Evolutionary conservation across 495 filamentous ascomycete genomes (phyloP).

Genomic region (Aspergillus egyptiacus): DNA sequence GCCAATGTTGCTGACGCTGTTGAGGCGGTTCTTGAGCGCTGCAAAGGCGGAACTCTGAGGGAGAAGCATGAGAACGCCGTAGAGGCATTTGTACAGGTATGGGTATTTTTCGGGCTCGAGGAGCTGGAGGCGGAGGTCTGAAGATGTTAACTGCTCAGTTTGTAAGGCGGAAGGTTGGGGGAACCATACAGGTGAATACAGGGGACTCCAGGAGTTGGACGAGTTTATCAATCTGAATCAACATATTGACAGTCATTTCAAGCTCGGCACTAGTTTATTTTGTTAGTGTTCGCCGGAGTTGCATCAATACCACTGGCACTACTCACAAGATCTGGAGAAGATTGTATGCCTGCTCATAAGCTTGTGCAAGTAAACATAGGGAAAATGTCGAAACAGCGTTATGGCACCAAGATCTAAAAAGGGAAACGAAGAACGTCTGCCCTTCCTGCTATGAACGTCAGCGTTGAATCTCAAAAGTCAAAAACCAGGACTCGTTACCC

Average conservation of each 20-base stretch:
- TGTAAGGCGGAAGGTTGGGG: background rate
- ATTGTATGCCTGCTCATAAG: conserved; percentile 97
- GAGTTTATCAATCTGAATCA: conserved; percentile 98
- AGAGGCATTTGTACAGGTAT: conserved; percentile 96
- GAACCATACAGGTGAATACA: conserved; percentile 80
- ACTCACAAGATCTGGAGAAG: conserved; percentile 90
- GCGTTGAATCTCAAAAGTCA: background rate
- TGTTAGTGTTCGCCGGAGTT: conserved; percentile 32
- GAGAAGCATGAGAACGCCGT: conserved; percentile 94
- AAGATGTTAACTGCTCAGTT: conserved; percentile 6
- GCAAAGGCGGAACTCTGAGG: conserved; percentile 97
- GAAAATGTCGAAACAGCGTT: conserved; percentile 98
- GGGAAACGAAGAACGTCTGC: conserved; percentile 86
- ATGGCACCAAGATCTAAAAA: conserved; percentile 97
- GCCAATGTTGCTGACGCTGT: conserved; percentile 93
- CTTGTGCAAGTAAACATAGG: conserved; percentile 90
- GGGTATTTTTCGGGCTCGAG: conserved; percentile 97
- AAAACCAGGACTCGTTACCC: conserved; percentile 39
- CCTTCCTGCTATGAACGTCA: conserved; percentile 58
- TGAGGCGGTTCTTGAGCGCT: conserved; percentile 91
- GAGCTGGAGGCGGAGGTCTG: conserved; percentile 90
- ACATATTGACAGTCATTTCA: conserved; percentile 97
- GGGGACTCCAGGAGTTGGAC: conserved; percentile 97
- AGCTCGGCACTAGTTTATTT: conserved; percentile 72
- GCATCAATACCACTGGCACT: background rate